A percentile compares a stretch with the other conserved stretches of the same genome.
Conservation (phyloP, 148 eudicot species). For the Euryodendron excelsum region DNA sequence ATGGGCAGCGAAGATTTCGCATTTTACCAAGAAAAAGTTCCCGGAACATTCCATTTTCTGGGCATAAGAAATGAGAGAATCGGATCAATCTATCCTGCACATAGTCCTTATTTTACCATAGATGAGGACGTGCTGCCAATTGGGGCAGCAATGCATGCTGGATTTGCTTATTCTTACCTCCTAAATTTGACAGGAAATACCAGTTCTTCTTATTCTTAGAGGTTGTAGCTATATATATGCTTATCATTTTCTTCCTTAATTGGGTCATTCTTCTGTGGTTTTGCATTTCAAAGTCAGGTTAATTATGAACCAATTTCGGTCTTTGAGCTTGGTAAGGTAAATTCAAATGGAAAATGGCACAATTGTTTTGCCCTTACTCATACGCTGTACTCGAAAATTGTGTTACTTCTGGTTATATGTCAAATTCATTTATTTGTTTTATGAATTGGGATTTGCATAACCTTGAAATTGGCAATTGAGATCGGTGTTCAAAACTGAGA, state of each 20-base stretch:
- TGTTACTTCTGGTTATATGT: neutral
- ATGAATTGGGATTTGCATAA: too few species aligned
- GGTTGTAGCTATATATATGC: neutral
- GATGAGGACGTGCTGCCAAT: conserved; percentile 46
- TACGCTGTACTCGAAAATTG: neutral
- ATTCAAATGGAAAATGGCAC: neutral
- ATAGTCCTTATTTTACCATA: conserved; percentile 36
- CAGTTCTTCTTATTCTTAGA: neutral
- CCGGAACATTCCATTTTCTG: conserved; percentile 33
- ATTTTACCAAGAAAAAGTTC: conserved; percentile 35
- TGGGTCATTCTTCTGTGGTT: neutral
- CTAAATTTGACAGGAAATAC: conserved; percentile 1
- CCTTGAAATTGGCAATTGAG: too few species aligned
- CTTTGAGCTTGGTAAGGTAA: neutral
- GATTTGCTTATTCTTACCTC: conserved; percentile 40
- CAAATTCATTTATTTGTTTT: neutral
- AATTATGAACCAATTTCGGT: neutral
- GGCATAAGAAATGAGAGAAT: conserved; percentile 38
- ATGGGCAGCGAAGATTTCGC: conserved; percentile 59
- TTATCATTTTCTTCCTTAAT: neutral
- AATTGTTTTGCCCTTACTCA: too few species aligned
- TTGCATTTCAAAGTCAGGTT: neutral
- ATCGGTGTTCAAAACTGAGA: too few species aligned
- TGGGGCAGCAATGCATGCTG: conserved; percentile 45
- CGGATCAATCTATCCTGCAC: conserved; percentile 33